A percentile compares a stretch with the other conserved stretches of the same genome.
These are phyloP conservation scores for Volvox carteri DNA, from an alignment of 163 green algal species.

Conservation along the genomic window DNA sequence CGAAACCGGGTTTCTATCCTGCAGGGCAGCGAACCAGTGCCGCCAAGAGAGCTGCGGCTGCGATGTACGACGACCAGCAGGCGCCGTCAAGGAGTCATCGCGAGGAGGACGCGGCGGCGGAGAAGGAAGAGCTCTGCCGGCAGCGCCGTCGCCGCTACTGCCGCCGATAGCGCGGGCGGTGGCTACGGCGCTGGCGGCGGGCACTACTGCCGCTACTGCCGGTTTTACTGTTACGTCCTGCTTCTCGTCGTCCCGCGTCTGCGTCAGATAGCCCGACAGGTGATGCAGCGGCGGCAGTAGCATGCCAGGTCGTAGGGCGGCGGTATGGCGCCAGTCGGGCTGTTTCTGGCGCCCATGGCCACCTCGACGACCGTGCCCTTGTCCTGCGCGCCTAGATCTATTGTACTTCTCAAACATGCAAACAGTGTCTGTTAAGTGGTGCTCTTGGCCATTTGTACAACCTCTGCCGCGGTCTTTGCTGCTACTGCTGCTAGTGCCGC, in stretches of 20 bases:
- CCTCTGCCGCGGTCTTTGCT: not conserved
- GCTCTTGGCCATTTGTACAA: too few relatives aligned
- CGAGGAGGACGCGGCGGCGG: not conserved
- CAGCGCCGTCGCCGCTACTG: not conserved
- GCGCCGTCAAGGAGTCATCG: not conserved
- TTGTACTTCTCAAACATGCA: not conserved
- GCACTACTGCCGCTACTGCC: not conserved
- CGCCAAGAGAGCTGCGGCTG: not conserved
- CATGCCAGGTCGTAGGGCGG: constrained; percentile 16
- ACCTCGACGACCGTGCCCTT: not conserved
- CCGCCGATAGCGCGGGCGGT: not conserved
- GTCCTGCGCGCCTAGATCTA: not conserved
- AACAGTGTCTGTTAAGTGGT: not conserved
- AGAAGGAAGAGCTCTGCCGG: not conserved
- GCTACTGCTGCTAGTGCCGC: not conserved
- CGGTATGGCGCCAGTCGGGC: constrained; percentile 13
- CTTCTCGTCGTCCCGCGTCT: not conserved
- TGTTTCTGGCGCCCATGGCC: not conserved
- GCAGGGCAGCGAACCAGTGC: constrained; percentile 18
- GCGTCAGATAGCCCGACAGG: not conserved
- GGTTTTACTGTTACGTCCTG: not conserved
- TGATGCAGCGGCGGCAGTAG: not conserved
- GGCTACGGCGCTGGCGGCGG: not conserved
- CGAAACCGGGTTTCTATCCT: not conserved
- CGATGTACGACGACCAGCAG: not conserved